Base-by-base conservation (phyloP, 192 early-diverging fungal species). In the Backusella tarrabulga region DNA sequence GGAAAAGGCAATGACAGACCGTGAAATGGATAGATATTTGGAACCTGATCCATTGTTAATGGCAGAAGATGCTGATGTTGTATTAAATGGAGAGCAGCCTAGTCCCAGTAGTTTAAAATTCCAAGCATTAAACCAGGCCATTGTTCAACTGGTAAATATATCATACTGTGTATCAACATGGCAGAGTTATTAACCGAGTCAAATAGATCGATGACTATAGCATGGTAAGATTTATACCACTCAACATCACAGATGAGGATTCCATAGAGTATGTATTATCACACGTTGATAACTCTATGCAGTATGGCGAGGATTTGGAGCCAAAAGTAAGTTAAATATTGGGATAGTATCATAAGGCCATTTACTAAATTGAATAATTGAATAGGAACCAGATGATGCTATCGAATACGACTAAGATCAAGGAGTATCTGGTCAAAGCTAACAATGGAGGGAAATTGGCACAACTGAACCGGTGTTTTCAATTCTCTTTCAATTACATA, bases 291-390 rank as follows among this genome's bases (percentile, higher is more conserved):
- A 94, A 97, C 75, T 95, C 98, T 1, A 91, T 97, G 34, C 98
- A 99, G 87, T 99, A 94, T 83, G 97, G 96, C 67, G 98, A 99
- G 83, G 98, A 99, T 81, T 85, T 94, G 46, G 98, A 99, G 79
- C 97, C 97, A 56, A 96, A 96, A 85, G 98, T 80, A 78, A 74
- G 26, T 40, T 42, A 56, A 40, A 35, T 52, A 40, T 26, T 29
- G 26, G 7, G 35, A 17, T 23, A 34, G 15, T 71, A 50, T 60
- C 36, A 54, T 67, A 72, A 71, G 69, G 63, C 26, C 21, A 52
- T 67, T 35, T 60, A 60, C 72, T 74, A 38, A 63, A 56, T 63
- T 77, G 12, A 34, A 50, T 77, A 12, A 60, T 76, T 26, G 34
- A 46, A 40, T 69, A 80, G 79, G 79, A 80, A 80, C 79, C 79